Base-by-base conservation (phyloP, 345 rosid genomes). In the Moricandia arvensis region DNA sequence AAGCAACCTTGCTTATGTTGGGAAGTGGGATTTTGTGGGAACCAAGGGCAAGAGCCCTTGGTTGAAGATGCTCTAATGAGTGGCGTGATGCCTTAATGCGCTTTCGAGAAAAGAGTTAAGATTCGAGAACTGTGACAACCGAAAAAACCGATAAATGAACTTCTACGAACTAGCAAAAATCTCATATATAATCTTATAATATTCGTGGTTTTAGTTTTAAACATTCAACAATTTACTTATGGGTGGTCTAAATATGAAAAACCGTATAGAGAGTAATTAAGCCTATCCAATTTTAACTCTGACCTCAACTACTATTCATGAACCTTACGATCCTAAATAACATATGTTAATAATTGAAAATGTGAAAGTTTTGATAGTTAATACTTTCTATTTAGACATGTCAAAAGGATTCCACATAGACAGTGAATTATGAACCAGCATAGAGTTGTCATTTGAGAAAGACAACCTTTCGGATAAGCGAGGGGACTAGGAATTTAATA, bases 401-500 rank as follows among this genome's bases (percentile, higher is more conserved):
- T 13, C 8, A 5, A 11, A 6, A 11, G 8, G 17, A 6, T 41
- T 59, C 17, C 7, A 45, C 53, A 51, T 17, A 8, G 10, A 67
- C 24, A 16, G 29, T 15, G 38, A 27, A 24, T 47, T 7, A 31
- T 15, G 38, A 65, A 43, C 51, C 27, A 12, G 29, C 1, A n/a
- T 45, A 5, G 17, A 43, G 17, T 45, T 45, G 53, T 45, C 53
- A 45, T 45, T n/a, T n/a, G 7, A 45, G 17, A 13, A 1, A 53
- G 16, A 4, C 54, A 78, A 73, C 81, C 81, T 78, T 78, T 78
- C 59, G 13, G 78, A 51, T 60, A 30, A 60, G 65, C 51, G 57
- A 67, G 60, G 41, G 70, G 53, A 62, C 69, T 53, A 10, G 57
- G 70, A n/a, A n/a, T n/a, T n/a, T 38, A 78, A 35, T 66, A 58